Percentiles rank a stretch among this genome's conserved stretches.
Conservation (phyloP, 2,329 filamentous ascomycete species). For the Pyrenophora teres region DNA sequence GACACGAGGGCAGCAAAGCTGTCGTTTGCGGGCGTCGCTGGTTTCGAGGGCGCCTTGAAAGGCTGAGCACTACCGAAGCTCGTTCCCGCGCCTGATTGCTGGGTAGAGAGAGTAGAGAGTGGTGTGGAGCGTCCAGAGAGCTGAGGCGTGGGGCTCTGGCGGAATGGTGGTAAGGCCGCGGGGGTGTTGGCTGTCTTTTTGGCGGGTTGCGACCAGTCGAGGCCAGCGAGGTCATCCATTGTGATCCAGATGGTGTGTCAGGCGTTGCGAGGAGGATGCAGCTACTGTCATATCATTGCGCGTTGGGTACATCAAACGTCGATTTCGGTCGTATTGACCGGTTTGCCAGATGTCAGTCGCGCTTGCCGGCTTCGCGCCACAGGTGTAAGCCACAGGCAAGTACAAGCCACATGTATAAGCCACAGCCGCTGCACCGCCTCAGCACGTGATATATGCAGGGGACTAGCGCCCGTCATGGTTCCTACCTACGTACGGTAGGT, state of each 20-base stretch:
- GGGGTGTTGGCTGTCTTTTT: conserved; percentile 35
- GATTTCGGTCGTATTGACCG: conserved; percentile 1
- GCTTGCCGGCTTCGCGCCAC: conserved; percentile 18
- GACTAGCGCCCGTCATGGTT: not conserved
- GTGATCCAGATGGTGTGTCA: conserved; percentile 36
- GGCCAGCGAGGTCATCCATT: conserved; percentile 57
- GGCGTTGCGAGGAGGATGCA: conserved; percentile 9
- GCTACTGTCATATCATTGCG: conserved; percentile 27
- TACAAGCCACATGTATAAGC: not conserved
- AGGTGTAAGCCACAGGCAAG: conserved; percentile 3
- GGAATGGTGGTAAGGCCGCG: conserved; percentile 42
- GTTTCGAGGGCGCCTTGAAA: conserved; percentile 57
- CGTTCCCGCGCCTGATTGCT: conserved; percentile 48
- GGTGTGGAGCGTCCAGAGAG: conserved; percentile 49
- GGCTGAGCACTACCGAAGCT: conserved; percentile 44
- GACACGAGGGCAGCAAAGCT: conserved; percentile 79
- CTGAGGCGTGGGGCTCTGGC: conserved; percentile 46
- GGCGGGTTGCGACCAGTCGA: conserved; percentile 52
- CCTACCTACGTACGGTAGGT: no score
- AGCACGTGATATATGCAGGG: conserved; percentile 19
- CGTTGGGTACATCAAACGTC: conserved; percentile 4
- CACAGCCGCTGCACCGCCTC: conserved; percentile 3
- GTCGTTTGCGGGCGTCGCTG: conserved; percentile 61
- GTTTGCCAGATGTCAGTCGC: conserved; percentile 8
- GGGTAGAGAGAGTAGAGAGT: conserved; percentile 43